phyloP scores from a whole-genome alignment of 2,329 filamentous ascomycete species.

The Claviceps humidiphila region DNA sequence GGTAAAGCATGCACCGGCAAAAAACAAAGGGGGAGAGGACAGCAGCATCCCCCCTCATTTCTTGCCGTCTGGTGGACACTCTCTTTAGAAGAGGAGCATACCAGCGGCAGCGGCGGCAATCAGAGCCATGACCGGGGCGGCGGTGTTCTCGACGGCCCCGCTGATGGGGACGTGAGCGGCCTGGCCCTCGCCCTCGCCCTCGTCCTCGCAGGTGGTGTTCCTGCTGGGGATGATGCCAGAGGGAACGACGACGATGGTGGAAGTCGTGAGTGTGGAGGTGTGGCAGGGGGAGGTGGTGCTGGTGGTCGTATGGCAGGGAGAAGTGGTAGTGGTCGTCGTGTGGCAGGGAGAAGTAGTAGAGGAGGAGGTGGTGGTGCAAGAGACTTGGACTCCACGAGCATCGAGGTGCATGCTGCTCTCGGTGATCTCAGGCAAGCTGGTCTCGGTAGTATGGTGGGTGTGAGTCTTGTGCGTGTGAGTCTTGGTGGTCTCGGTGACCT shows the following conservation, averaged over 20 bases:
- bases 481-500: too few species aligned
- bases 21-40: too few species aligned
- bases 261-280: neutral
- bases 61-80: too few species aligned
- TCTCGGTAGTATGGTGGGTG: too few species aligned
- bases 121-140: slow-evolving; percentile 1
- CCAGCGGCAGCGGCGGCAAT: slow-evolving; percentile 3
- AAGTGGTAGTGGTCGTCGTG: neutral
- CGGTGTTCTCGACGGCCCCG: neutral
- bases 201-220: neutral
- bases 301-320: neutral
- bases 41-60: too few species aligned
- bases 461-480: too few species aligned
- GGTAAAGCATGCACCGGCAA: too few species aligned
- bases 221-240: neutral
- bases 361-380: too few species aligned
- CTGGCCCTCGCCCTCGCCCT: neutral
- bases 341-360: too few species aligned
- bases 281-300: neutral
- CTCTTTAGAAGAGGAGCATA: slow-evolving; percentile 1
- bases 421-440: too few species aligned
- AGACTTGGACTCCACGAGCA: too few species aligned
- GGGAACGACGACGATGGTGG: neutral
- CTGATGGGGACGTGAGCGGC: neutral
- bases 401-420: too few species aligned